phyloP scores from a whole-genome alignment of 2,329 filamentous ascomycete genomes.

The Colletotrichum musicola region DNA sequence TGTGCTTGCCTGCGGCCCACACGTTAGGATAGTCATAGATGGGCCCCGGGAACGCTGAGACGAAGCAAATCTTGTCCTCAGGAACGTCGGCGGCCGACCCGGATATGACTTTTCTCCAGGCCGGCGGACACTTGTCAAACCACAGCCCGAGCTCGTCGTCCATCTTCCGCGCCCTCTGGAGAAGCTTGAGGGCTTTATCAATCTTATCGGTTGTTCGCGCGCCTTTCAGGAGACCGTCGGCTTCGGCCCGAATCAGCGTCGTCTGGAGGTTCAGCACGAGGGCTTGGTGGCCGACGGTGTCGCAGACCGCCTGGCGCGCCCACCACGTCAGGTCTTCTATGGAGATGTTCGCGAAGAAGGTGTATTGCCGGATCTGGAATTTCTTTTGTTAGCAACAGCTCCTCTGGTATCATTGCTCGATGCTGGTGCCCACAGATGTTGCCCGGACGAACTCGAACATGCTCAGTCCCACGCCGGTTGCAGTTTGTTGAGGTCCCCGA shows the following conservation, averaged over 20 bases:
- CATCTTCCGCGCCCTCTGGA: constrained; percentile 39
- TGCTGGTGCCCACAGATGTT: constrained; percentile 38
- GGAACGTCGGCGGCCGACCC: constrained; percentile 38
- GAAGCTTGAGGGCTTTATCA: constrained; percentile 41
- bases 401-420: neutral
- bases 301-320: constrained; percentile 41
- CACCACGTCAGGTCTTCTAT: constrained; percentile 43
- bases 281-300: constrained; percentile 42
- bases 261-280: constrained; percentile 44
- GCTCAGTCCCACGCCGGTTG: constrained; percentile 40
- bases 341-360: constrained; percentile 41
- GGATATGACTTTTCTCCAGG: constrained; percentile 40
- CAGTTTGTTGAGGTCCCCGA: constrained; percentile 37
- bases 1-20: constrained; percentile 44
- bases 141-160: constrained; percentile 41
- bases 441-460: constrained; percentile 45
- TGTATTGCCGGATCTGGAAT: constrained; percentile 43
- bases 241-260: constrained; percentile 43
- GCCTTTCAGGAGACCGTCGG: constrained; percentile 41
- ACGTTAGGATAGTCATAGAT: constrained; percentile 42
- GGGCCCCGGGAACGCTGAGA: constrained; percentile 40
- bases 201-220: constrained; percentile 40
- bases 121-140: constrained; percentile 41
- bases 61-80: constrained; percentile 37
- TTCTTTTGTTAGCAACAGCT: neutral